A percentile compares a stretch with the other conserved stretches of the same genome.
Evolutionary conservation across 116 monocot species (phyloP).

Genomic region (Posidonia oceanica): DNA sequence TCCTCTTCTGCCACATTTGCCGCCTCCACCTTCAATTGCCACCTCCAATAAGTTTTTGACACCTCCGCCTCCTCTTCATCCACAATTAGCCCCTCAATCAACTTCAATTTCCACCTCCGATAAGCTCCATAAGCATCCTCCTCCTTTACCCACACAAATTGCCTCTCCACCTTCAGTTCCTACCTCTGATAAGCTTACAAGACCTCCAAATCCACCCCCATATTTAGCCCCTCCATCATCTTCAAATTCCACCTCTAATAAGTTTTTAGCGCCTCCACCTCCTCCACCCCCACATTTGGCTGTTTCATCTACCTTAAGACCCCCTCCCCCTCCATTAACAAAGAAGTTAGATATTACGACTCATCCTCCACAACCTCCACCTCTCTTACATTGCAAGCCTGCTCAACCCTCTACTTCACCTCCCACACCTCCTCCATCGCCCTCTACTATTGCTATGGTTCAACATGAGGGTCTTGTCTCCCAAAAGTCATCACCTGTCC

Average conservation of each 20-base stretch:
- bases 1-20: not conserved
- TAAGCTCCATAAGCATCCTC: no score
- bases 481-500: not conserved
- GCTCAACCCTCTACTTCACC: constrained; percentile 5
- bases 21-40: not conserved
- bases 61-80: not conserved
- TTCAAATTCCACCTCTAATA: not conserved
- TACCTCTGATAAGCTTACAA: no score
- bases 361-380: constrained; percentile 10
- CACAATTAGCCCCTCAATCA: not conserved
- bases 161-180: no score
- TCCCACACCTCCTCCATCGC: not conserved
- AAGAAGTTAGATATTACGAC: not conserved
- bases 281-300: constrained; percentile 16
- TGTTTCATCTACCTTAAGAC: not conserved
- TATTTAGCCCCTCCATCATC: not conserved
- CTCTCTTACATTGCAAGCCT: not conserved
- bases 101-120: not conserved
- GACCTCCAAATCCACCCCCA: not conserved
- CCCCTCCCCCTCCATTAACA: not conserved
- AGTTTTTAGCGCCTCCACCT: not conserved
- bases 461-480: no score
- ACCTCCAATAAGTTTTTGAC: not conserved
- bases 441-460: not conserved
- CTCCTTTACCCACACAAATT: no score